A percentile compares a stretch with the other conserved stretches of the same genome.
phyloP scores from a whole-genome alignment of 768 basidiomycete genomes.

The Megacollybia marginata region DNA sequence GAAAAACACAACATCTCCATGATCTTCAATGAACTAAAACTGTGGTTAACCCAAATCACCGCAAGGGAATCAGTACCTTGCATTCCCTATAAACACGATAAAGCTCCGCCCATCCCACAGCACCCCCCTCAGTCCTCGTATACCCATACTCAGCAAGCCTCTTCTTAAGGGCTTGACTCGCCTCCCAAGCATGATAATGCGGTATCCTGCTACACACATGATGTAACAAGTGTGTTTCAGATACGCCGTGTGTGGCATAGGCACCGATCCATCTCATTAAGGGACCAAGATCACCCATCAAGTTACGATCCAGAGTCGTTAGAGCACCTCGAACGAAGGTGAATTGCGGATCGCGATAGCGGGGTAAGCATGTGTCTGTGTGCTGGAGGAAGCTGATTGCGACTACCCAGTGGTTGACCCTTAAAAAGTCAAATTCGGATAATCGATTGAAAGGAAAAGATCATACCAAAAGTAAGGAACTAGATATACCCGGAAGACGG shows the following conservation, averaged over 20 bases:
- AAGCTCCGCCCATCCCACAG: slow-evolving; percentile 75
- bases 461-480: slow-evolving; percentile 83
- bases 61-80: slow-evolving; percentile 37
- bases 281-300: slow-evolving; percentile 71
- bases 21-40: slow-evolving; percentile 82
- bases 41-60: background rate
- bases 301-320: slow-evolving; percentile 78
- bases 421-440: slow-evolving; percentile 12
- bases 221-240: slow-evolving; percentile 88
- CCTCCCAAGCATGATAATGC: slow-evolving; percentile 95
- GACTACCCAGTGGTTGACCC: slow-evolving; percentile 93
- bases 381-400: slow-evolving; percentile 97
- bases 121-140: slow-evolving; percentile 57
- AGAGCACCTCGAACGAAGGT: slow-evolving; percentile 93
- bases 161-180: slow-evolving; percentile 75
- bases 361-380: slow-evolving; percentile 93
- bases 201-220: slow-evolving; percentile 95
- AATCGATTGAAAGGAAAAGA: background rate
- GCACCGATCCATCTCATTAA: slow-evolving; percentile 84
- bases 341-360: slow-evolving; percentile 85
- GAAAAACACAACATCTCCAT: slow-evolving; percentile 86
- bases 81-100: slow-evolving; percentile 73
- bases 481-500: slow-evolving; percentile 74
- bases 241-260: slow-evolving; percentile 83
- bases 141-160: slow-evolving; percentile 55